Conservation (phyloP, 805 yeast species). For the Ogataea trehaloabstinens region DNA sequence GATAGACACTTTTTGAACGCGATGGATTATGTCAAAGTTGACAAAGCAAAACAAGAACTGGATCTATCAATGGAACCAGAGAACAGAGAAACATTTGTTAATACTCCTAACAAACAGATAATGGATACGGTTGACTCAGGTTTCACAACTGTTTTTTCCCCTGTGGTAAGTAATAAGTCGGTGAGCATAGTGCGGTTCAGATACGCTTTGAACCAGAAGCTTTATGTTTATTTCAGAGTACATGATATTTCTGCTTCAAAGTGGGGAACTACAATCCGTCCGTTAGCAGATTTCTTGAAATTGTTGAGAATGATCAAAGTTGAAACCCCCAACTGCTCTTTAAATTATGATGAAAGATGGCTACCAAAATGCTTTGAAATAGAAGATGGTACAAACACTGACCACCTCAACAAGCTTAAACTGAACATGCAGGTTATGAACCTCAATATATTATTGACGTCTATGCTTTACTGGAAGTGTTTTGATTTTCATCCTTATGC, state of each 20-base stretch:
- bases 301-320: conserved; percentile 35
- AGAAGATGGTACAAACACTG: conserved; percentile 22
- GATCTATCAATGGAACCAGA: conserved; percentile 2
- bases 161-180: conserved; percentile 20
- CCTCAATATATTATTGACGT: conserved; percentile 47
- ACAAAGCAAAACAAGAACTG: conserved; percentile 12
- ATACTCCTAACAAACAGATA: conserved; percentile 22
- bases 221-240: conserved; percentile 26
- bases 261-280: conserved; percentile 24
- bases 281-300: conserved; percentile 31
- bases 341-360: conserved; percentile 22
- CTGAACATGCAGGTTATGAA: conserved; percentile 46
- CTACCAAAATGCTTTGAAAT: conserved; percentile 21
- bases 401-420: conserved; percentile 40
- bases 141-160: conserved; percentile 21
- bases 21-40: conserved; percentile 46
- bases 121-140: conserved; percentile 34
- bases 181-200: conserved; percentile 36
- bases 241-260: conserved; percentile 3
- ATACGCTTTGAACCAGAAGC: conserved; percentile 26
- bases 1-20: conserved; percentile 34
- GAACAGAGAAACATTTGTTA: neutral
- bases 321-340: conserved; percentile 35
- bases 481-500: conserved; percentile 36
- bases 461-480: conserved; percentile 39